Conservation (phyloP, 2,329 filamentous ascomycete genomes). For the Chalara sp. region DNA sequence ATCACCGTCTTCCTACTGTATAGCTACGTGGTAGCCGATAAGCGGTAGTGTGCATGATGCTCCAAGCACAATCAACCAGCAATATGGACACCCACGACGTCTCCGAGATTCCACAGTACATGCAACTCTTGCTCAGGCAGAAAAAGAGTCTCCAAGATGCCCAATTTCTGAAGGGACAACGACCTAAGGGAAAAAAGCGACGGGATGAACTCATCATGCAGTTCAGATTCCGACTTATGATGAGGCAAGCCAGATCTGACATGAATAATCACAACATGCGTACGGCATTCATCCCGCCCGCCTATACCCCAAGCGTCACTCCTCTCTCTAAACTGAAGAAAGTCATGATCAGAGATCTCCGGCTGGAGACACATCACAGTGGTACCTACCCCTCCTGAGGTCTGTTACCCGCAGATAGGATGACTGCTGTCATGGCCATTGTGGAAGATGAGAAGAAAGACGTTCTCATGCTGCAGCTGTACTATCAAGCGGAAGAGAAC, state of each 20-base stretch:
- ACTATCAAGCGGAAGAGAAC: constrained; percentile 11
- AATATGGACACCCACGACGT: constrained; percentile 1
- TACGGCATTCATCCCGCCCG: too few relatives aligned
- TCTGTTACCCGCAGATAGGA: constrained; percentile 4
- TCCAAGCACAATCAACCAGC: too few relatives aligned
- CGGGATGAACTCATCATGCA: neutral
- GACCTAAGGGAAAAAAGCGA: neutral
- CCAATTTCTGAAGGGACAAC: neutral
- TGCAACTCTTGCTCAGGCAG: neutral
- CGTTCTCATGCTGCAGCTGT: constrained; percentile 24
- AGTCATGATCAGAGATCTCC: constrained; percentile 19
- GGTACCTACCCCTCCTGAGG: constrained; percentile 27
- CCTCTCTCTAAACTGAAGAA: constrained; percentile 10
- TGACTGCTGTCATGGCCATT: constrained; percentile 10
- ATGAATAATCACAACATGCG: too few relatives aligned
- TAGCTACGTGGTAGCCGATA: too few relatives aligned
- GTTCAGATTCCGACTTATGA: constrained; percentile 2
- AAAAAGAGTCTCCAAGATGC: neutral
- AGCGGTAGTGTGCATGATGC: too few relatives aligned
- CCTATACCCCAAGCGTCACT: constrained; percentile 3
- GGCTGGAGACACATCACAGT: constrained; percentile 33
- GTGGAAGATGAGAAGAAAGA: constrained; percentile 23
- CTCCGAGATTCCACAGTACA: neutral
- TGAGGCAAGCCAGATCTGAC: too few relatives aligned
- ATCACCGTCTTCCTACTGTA: too few relatives aligned